A percentile compares a stretch with the other conserved stretches of the same genome.
These are phyloP conservation scores for Populus pruinosa DNA, from an alignment of 345 rosid species.

Conservation along the genomic window DNA sequence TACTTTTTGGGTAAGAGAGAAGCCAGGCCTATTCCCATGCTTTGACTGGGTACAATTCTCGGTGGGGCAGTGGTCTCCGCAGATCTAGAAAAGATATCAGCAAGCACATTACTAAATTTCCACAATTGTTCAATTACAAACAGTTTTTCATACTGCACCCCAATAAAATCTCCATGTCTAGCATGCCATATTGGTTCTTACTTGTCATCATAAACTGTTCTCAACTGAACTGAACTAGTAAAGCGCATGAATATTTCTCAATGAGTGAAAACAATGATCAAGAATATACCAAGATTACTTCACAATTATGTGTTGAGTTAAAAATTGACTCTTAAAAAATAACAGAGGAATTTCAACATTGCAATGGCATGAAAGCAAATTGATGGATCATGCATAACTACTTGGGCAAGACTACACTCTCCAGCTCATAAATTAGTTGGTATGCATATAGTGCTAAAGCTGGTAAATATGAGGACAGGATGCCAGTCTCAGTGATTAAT, in stretches of 20 bases:
- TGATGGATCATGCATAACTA: neutral
- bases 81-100: conserved; percentile 36
- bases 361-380: neutral
- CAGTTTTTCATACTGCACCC: neutral
- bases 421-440: neutral
- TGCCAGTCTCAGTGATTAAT: neutral
- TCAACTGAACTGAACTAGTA: neutral
- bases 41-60: conserved; percentile 30
- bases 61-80: conserved; percentile 38
- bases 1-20: conserved; percentile 55
- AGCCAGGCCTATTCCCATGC: conserved; percentile 40
- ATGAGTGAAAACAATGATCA: neutral
- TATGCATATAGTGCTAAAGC: neutral
- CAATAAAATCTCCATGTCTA: neutral
- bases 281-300: neutral
- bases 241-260: neutral
- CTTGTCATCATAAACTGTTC: neutral
- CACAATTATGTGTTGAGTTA: neutral
- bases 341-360: neutral
- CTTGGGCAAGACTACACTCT: neutral
- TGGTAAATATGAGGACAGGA: neutral
- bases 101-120: conserved; percentile 3
- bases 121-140: neutral
- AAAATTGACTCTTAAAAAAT: no score
- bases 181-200: neutral